Evolutionary conservation across 1,284 basidiomycete species (phyloP).

Genomic region (Fistulinella cinereoalba): DNA sequence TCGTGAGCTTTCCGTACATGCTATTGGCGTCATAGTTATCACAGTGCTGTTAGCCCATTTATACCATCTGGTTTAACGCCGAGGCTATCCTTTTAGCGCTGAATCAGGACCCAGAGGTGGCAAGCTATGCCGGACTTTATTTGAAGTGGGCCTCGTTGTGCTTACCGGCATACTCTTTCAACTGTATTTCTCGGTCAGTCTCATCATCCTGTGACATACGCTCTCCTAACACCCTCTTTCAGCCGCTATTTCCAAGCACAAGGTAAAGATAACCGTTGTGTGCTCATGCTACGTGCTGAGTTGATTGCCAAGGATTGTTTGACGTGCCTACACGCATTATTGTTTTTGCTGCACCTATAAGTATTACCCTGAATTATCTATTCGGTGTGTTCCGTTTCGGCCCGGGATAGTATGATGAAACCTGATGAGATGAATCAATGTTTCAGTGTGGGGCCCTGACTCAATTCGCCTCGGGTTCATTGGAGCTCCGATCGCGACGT

Average conservation of each 20-base stretch:
- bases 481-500: conserved; percentile 89
- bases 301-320: conserved; percentile 62
- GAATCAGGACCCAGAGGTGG: conserved; percentile 86
- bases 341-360: conserved; percentile 81
- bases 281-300: conserved; percentile 1
- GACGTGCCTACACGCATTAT: conserved; percentile 85
- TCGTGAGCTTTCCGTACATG: conserved; percentile 43
- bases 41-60: conserved; percentile 52
- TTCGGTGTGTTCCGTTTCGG: conserved; percentile 51
- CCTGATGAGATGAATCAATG: conserved; percentile 6
- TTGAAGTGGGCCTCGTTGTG: conserved; percentile 78
- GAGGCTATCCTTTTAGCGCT: conserved; percentile 76
- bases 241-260: conserved; percentile 90
- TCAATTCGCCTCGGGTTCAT: conserved; percentile 83
- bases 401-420: background rate
- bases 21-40: background rate
- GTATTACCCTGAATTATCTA: conserved; percentile 79
- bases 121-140: conserved; percentile 73
- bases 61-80: conserved; percentile 76
- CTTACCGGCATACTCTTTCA: conserved; percentile 86
- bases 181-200: conserved; percentile 59
- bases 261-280: conserved; percentile 38
- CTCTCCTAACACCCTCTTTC: conserved; percentile 27
- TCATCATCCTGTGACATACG: conserved; percentile 13
- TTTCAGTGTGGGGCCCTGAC: conserved; percentile 78